phyloP scores from a whole-genome alignment of 2,329 filamentous ascomycete genomes.

The Aspergillus pseudonomiae region DNA sequence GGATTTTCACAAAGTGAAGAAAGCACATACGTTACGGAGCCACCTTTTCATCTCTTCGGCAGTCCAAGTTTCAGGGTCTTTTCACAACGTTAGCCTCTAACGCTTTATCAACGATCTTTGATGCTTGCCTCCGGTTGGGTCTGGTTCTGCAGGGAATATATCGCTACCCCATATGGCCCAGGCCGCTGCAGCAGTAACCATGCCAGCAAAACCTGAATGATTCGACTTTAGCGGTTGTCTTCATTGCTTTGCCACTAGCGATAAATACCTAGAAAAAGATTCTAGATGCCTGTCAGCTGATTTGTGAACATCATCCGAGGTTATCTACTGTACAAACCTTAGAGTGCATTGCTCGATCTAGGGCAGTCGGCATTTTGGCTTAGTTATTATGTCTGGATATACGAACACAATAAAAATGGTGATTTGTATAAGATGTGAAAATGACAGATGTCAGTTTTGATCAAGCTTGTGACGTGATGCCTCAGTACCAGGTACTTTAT shows the following conservation, averaged over 20 bases:
- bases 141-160: constrained; percentile 73
- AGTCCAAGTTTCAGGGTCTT: constrained; percentile 74
- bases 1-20: not conserved
- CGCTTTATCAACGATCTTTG: not conserved
- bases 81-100: constrained; percentile 12
- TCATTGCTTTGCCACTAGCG: not conserved
- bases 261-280: constrained; percentile 66
- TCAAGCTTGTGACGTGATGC: not conserved
- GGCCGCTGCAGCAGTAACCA: constrained; percentile 77
- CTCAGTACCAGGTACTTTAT: not conserved
- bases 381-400: not conserved
- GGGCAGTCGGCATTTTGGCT: constrained; percentile 65
- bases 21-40: constrained; percentile 71
- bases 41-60: constrained; percentile 77
- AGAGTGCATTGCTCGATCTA: constrained; percentile 71
- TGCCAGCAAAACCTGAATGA: constrained; percentile 71
- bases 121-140: constrained; percentile 72
- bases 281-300: constrained; percentile 51
- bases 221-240: constrained; percentile 25
- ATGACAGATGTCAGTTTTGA: not conserved
- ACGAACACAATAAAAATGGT: not conserved
- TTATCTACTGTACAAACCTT: constrained; percentile 56
- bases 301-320: not conserved
- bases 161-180: constrained; percentile 87
- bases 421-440: not conserved